These are phyloP conservation scores for Leucosporidium yakuticum DNA, from an alignment of 768 basidiomycete genomes.

Conservation along the genomic window DNA sequence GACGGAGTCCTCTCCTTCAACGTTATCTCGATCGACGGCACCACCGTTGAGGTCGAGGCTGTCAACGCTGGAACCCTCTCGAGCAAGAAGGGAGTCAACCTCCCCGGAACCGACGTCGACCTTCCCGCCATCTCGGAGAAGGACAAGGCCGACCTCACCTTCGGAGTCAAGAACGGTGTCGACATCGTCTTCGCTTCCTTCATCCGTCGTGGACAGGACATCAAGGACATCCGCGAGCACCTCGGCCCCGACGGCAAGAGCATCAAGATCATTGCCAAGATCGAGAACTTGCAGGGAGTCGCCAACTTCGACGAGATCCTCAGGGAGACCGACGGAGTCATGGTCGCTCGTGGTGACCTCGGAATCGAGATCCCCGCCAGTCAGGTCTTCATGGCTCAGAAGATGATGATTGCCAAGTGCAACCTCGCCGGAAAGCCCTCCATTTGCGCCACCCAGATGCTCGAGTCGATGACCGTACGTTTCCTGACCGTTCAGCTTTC, in stretches of 20 bases:
- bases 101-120: slow-evolving; percentile 96
- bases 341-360: slow-evolving; percentile 98
- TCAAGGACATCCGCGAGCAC: slow-evolving; percentile 83
- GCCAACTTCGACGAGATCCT: slow-evolving; percentile 98
- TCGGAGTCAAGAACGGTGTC: slow-evolving; percentile 94
- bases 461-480: slow-evolving; percentile 55
- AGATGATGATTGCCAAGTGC: slow-evolving; percentile 99
- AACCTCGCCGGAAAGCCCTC: slow-evolving; percentile 96
- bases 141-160: slow-evolving; percentile 89
- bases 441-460: slow-evolving; percentile 99
- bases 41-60: slow-evolving; percentile 79
- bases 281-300: slow-evolving; percentile 99
- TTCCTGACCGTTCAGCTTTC: neutral
- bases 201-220: slow-evolving; percentile 91
- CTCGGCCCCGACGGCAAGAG: slow-evolving; percentile 89
- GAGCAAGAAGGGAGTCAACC: slow-evolving; percentile 97
- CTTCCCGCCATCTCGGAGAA: slow-evolving; percentile 95
- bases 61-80: slow-evolving; percentile 90
- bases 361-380: slow-evolving; percentile 99
- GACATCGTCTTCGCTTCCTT: slow-evolving; percentile 99
- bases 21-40: slow-evolving; percentile 34
- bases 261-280: slow-evolving; percentile 99
- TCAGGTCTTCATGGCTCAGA: slow-evolving; percentile 98
- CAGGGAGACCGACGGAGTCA: slow-evolving; percentile 91
- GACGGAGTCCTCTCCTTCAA: slow-evolving; percentile 59